Evolutionary conservation across 148 eudicot species (phyloP), one percentile per base, ranked within the genome.

Genomic region (Polygonum aviculare): DNA sequence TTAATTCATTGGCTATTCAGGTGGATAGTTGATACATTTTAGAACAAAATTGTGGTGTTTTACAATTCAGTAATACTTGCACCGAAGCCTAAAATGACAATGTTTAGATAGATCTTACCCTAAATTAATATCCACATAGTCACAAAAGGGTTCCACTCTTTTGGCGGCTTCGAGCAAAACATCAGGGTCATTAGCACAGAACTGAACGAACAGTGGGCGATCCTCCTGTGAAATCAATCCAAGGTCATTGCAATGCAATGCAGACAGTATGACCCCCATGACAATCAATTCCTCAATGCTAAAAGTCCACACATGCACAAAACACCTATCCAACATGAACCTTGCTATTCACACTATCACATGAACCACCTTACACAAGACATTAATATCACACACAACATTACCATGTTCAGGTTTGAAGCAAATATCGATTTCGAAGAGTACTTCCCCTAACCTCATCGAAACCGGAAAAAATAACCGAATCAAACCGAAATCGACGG

Each of bases 171-270:
- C 93, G 77, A 96, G 82, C 75, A 96, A 84, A 76, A 86, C 80
- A 72, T 85, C 90, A n/a, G 99, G 99, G 85, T 92, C 94, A 83
- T 95, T 92, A 4, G 99, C 99, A 84, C 99, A 96, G 74, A 93
- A 96, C 72, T 96, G 99, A 72, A 96, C 98, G 85, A 96, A 93
- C 48, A 96, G 81, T 12, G 99, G 99, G 12, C 99, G 87, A 74
- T 96, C 99, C 78, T 90, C 98, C 99, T 96, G 87, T 80, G 84
- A 75, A 39, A 14, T 35, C 41, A 65, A 65, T 65, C 44, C 15
- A 35, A 33, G 12, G 41, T 35, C 71, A 65, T 33, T 65, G 41
- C 19, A 65, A 65, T 62, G 38, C 69, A 57, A 26, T 26, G 0
- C 31, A 51, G 8, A 55, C 0, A 55, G 1, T 18, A 9, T 4